Conservation (phyloP, 2,329 filamentous ascomycete species). For the Sphaerulina populicola region DNA sequence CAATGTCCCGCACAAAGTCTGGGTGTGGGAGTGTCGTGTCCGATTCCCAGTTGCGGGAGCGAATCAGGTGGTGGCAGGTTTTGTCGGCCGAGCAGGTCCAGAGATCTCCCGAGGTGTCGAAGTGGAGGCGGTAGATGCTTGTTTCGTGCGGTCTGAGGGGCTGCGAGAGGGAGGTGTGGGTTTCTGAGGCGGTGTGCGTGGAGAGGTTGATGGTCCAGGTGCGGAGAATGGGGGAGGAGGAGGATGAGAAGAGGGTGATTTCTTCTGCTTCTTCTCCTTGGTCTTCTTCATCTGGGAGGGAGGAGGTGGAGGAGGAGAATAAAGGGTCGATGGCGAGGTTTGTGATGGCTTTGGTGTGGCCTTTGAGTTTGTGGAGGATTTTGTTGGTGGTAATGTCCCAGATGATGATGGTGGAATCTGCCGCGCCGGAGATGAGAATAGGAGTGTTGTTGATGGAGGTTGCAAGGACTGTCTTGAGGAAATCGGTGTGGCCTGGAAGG, state of each 20-base stretch:
- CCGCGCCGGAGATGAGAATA: constrained; percentile 41
- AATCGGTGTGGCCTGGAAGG: constrained; percentile 66
- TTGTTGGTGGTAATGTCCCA: constrained; percentile 66
- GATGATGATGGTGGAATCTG: constrained; percentile 52
- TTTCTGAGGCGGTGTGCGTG: constrained; percentile 47
- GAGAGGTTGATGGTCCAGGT: constrained; percentile 56
- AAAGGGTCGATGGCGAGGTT: constrained; percentile 67
- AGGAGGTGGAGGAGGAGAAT: constrained; percentile 42
- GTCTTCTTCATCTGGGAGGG: constrained; percentile 32
- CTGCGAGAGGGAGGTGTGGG: constrained; percentile 41
- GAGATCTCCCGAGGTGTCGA: constrained; percentile 59
- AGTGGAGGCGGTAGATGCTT: constrained; percentile 72
- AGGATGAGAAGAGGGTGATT: constrained; percentile 62
- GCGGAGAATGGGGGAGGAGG: constrained; percentile 56
- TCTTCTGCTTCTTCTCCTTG: constrained; percentile 13
- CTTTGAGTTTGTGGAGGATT: constrained; percentile 68
- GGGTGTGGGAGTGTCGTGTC: constrained; percentile 72
- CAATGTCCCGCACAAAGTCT: constrained; percentile 80
- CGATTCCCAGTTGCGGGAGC: constrained; percentile 58
- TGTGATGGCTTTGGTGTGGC: constrained; percentile 69
- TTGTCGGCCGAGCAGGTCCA: constrained; percentile 94
- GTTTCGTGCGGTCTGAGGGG: constrained; percentile 77
- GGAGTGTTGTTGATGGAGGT: constrained; percentile 54
- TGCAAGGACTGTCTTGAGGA: constrained; percentile 73
- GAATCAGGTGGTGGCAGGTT: constrained; percentile 68